These are phyloP conservation scores for Clavispora asparagi DNA, from an alignment of 805 yeast species.

Conservation along the genomic window DNA sequence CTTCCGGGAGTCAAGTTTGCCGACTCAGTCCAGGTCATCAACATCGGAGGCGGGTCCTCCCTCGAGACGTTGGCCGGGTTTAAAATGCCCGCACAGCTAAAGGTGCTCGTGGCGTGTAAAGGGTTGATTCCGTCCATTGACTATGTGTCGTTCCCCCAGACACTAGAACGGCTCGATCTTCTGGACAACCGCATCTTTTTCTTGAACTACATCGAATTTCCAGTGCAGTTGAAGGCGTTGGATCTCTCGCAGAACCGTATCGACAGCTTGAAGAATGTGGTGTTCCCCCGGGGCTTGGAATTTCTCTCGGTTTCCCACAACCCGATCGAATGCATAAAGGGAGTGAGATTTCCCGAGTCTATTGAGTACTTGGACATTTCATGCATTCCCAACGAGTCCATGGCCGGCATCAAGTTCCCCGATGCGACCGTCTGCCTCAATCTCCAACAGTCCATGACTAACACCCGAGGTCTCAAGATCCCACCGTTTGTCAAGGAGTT, in stretches of 20 bases:
- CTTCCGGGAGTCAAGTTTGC: conserved; percentile 39
- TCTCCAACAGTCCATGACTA: conserved; percentile 41
- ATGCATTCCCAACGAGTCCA: conserved; percentile 40
- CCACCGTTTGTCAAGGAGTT: conserved; percentile 27
- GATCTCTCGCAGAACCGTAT: conserved; percentile 37
- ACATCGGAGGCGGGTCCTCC: conserved; percentile 36
- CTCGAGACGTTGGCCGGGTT: conserved; percentile 37
- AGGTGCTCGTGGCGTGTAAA: conserved; percentile 26
- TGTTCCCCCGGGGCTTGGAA: conserved; percentile 29
- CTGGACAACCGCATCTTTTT: conserved; percentile 35
- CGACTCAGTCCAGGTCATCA: conserved; percentile 31
- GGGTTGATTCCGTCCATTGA: conserved; percentile 33
- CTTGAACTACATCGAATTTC: conserved; percentile 36
- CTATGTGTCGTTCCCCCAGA: conserved; percentile 28
- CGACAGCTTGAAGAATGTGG: conserved; percentile 32
- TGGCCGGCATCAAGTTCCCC: conserved; percentile 44
- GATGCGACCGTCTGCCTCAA: conserved; percentile 32
- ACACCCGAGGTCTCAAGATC: conserved; percentile 38
- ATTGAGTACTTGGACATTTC: conserved; percentile 34
- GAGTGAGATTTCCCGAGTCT: conserved; percentile 35
- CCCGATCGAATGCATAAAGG: conserved; percentile 40
- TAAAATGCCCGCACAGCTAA: conserved; percentile 30
- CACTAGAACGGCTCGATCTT: conserved; percentile 29
- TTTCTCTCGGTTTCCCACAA: conserved; percentile 29
- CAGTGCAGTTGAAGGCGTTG: conserved; percentile 22